phyloP scores from a whole-genome alignment of 2,329 filamentous ascomycete species.

The Alternaria sp. region DNA sequence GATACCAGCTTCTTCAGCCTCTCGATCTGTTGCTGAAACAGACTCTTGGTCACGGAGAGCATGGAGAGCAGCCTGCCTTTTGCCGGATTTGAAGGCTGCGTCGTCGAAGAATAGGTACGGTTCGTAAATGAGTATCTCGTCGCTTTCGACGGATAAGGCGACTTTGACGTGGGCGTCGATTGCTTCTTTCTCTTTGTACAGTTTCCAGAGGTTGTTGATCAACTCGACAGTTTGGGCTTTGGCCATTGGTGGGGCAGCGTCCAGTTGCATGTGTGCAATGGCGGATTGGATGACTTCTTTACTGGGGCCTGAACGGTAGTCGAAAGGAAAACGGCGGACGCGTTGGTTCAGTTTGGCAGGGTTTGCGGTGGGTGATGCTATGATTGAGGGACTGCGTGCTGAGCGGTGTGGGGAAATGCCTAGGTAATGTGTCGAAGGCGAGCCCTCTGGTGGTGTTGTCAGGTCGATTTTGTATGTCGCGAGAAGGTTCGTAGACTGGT shows the following conservation, averaged over 20 bases:
- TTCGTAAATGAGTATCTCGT: slow-evolving; percentile 58
- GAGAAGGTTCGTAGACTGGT: slow-evolving; percentile 63
- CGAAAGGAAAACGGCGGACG: slow-evolving; percentile 66
- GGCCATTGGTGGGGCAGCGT: slow-evolving; percentile 52
- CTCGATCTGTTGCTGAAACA: slow-evolving; percentile 64
- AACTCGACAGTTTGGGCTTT: slow-evolving; percentile 56
- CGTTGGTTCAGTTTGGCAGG: slow-evolving; percentile 51
- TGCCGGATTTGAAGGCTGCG: slow-evolving; percentile 67
- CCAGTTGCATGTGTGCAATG: slow-evolving; percentile 61
- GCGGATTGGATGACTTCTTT: slow-evolving; percentile 50
- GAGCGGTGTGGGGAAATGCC: slow-evolving; percentile 71
- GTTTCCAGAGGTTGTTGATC: slow-evolving; percentile 60
- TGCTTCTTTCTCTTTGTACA: slow-evolving; percentile 71
- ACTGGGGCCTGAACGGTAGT: slow-evolving; percentile 58
- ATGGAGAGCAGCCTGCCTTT: slow-evolving; percentile 68
- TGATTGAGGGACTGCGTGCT: slow-evolving; percentile 66
- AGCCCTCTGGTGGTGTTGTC: slow-evolving; percentile 43
- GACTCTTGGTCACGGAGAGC: slow-evolving; percentile 58
- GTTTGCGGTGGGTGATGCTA: slow-evolving; percentile 61
- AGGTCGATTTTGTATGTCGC: slow-evolving; percentile 58
- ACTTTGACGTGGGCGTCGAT: slow-evolving; percentile 63
- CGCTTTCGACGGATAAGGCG: slow-evolving; percentile 46
- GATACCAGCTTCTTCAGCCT: slow-evolving; percentile 73
- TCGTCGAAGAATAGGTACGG: slow-evolving; percentile 73
- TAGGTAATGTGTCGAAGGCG: slow-evolving; percentile 56